Conservation (phyloP, 495 filamentous ascomycete genomes). For the Penicillium robsamsonii region DNA sequence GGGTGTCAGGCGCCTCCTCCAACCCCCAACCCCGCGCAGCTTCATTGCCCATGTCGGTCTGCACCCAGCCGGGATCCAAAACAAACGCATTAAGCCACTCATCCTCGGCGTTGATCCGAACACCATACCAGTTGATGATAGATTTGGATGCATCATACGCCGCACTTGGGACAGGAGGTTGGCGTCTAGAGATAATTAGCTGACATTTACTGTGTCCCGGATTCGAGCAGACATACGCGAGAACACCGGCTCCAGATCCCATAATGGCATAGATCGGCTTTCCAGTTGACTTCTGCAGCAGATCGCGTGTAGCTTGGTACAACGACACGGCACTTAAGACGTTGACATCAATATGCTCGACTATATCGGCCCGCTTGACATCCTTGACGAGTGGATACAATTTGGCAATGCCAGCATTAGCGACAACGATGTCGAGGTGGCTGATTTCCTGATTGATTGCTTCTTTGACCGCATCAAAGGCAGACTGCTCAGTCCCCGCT, state of each 20-base stretch:
- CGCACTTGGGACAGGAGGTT: slow-evolving; percentile 28
- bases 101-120: slow-evolving; percentile 42
- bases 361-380: slow-evolving; percentile 28
- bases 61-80: slow-evolving; percentile 33
- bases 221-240: not conserved
- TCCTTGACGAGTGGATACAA: slow-evolving; percentile 21
- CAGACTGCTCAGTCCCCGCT: slow-evolving; percentile 23
- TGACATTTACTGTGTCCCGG: not conserved
- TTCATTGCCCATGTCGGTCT: slow-evolving; percentile 47
- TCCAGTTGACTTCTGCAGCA: slow-evolving; percentile 29
- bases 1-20: slow-evolving; percentile 24
- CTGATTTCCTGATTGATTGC: slow-evolving; percentile 28
- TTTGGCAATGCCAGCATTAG: slow-evolving; percentile 47
- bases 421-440: slow-evolving; percentile 47
- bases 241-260: slow-evolving; percentile 24
- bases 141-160: slow-evolving; percentile 41
- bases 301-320: slow-evolving; percentile 37
- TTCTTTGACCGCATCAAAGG: slow-evolving; percentile 27
- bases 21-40: slow-evolving; percentile 35
- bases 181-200: slow-evolving; percentile 5
- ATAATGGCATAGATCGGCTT: slow-evolving; percentile 37
- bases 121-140: slow-evolving; percentile 35
- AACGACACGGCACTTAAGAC: slow-evolving; percentile 34
- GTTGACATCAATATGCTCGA: slow-evolving; percentile 41
- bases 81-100: slow-evolving; percentile 35